Percentiles rank a stretch among this genome's conserved stretches.
These are phyloP conservation scores for Leishmania mexicana DNA, from an alignment of 208 protist genomes.

Conservation along the genomic window DNA sequence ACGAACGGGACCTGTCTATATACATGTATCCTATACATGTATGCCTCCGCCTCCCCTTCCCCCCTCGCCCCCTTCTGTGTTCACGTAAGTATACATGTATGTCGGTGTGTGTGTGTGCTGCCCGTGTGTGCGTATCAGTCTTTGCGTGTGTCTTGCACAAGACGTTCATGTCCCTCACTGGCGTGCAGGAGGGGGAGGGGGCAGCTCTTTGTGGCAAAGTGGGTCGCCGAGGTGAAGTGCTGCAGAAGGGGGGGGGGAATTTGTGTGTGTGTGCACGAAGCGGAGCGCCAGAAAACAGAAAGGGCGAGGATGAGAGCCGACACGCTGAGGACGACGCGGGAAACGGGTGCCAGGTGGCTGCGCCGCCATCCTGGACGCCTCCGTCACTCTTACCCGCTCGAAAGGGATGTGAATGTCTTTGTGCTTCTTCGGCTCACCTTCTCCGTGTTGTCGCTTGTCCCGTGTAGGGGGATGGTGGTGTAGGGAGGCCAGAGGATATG, in stretches of 20 bases:
- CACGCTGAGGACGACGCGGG: neutral
- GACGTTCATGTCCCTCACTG: neutral
- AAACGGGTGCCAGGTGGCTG: neutral
- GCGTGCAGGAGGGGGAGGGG: neutral
- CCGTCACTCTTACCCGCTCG: constrained; percentile 8
- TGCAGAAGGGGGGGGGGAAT: neutral
- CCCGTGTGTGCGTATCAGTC: neutral
- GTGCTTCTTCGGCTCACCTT: constrained; percentile 8
- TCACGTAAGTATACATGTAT: neutral
- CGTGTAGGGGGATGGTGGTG: neutral
- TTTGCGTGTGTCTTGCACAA: neutral
- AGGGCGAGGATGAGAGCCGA: neutral
- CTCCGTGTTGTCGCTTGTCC: neutral
- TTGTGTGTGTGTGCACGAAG: too few relatives aligned
- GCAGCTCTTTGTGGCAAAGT: neutral
- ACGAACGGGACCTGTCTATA: neutral
- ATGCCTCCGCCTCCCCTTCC: neutral
- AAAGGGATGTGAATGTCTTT: neutral
- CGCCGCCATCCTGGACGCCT: neutral
- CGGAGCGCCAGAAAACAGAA: too few relatives aligned
- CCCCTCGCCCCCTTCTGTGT: neutral
- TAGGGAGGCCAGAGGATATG: neutral
- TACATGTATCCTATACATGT: neutral
- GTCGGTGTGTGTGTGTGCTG: neutral
- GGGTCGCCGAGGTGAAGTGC: neutral